Evolutionary conservation across 2,329 filamentous ascomycete genomes (phyloP).

Genomic region (Coniochaeta prunicola): DNA sequence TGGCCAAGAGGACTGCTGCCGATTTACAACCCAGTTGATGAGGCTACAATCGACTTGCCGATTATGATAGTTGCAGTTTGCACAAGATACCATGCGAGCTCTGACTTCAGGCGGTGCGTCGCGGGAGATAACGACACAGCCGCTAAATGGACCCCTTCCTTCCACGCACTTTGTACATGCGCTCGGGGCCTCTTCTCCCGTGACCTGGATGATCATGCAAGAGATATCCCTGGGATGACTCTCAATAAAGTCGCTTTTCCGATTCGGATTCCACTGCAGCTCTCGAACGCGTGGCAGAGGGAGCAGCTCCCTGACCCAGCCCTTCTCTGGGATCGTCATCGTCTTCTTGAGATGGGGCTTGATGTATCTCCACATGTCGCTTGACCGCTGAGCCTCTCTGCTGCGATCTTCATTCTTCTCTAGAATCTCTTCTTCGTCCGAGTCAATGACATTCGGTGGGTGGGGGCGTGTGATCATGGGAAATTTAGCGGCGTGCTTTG

Average conservation of each 20-base stretch:
- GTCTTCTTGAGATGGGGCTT: slow-evolving; percentile 13
- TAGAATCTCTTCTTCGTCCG: not conserved
- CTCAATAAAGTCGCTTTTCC: slow-evolving; percentile 13
- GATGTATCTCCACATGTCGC: slow-evolving; percentile 21
- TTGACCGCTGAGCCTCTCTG: not conserved
- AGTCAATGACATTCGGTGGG: not conserved
- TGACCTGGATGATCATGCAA: slow-evolving; percentile 22
- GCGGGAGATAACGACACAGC: slow-evolving; percentile 17
- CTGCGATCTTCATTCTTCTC: too few species aligned
- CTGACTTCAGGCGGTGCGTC: slow-evolving; percentile 6
- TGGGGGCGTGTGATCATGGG: not conserved
- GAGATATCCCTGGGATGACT: slow-evolving; percentile 17
- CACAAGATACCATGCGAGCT: slow-evolving; percentile 13
- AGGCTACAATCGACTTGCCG: slow-evolving; percentile 14
- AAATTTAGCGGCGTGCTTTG: not conserved
- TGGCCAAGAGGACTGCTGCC: slow-evolving; percentile 2
- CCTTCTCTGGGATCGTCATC: slow-evolving; percentile 6
- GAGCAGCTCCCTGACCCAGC: slow-evolving; percentile 17
- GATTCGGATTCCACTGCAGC: slow-evolving; percentile 18
- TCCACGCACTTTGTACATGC: slow-evolving; percentile 17
- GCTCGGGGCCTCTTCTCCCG: slow-evolving; percentile 16
- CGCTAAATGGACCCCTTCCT: slow-evolving; percentile 19
- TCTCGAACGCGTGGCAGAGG: slow-evolving; percentile 17
- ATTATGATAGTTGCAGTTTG: slow-evolving; percentile 21
- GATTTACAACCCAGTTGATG: slow-evolving; percentile 5